These are phyloP conservation scores for Colletotrichum simmondsii DNA, from an alignment of 2,329 filamentous ascomycete genomes.

Conservation along the genomic window DNA sequence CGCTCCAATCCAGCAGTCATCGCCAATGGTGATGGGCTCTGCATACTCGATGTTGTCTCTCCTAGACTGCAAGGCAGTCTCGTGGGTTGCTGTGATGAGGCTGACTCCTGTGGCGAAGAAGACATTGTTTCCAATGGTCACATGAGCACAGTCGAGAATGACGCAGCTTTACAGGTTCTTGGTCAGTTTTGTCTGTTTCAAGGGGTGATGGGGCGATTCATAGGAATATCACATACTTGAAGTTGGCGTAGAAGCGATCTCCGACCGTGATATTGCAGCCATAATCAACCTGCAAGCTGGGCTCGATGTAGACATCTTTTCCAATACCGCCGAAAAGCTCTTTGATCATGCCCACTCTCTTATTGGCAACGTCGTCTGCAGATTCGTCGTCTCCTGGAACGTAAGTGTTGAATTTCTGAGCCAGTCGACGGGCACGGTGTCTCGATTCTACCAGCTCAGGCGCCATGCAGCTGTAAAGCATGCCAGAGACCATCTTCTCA, in stretches of 20 bases:
- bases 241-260: slow-evolving; percentile 72
- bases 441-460: slow-evolving; percentile 62
- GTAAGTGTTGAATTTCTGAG: slow-evolving; percentile 68
- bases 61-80: slow-evolving; percentile 58
- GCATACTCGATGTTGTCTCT: slow-evolving; percentile 61
- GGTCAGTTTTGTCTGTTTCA: not conserved
- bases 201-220: not conserved
- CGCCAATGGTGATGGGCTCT: slow-evolving; percentile 57
- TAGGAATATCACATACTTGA: slow-evolving; percentile 49
- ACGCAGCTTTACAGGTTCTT: not conserved
- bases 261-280: slow-evolving; percentile 73
- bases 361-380: slow-evolving; percentile 48
- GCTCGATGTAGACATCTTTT: slow-evolving; percentile 66
- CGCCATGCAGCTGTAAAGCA: slow-evolving; percentile 64
- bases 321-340: slow-evolving; percentile 62
- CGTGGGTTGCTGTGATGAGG: slow-evolving; percentile 66
- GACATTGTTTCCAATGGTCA: slow-evolving; percentile 62
- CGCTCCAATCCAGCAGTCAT: slow-evolving; percentile 60
- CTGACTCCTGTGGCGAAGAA: slow-evolving; percentile 63
- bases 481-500: slow-evolving; percentile 73
- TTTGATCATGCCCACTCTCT: slow-evolving; percentile 57
- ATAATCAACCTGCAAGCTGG: slow-evolving; percentile 72
- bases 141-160: slow-evolving; percentile 62
- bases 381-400: slow-evolving; percentile 59
- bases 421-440: slow-evolving; percentile 64